Evolutionary conservation across 805 yeast genomes (phyloP).

Genomic region (Ogataea haglerorum): DNA sequence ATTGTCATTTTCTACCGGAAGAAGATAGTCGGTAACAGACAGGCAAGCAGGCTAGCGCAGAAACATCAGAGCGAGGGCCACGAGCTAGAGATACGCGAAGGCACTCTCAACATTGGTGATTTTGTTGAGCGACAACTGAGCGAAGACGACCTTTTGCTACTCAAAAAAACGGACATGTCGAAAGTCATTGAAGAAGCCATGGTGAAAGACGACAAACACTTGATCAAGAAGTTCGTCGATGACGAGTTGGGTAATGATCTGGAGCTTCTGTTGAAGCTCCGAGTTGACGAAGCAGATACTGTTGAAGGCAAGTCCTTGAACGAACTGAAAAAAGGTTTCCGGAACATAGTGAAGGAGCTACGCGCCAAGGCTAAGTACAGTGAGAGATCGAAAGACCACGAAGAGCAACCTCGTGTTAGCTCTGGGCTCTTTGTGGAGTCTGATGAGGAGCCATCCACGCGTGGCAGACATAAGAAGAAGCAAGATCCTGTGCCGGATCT

Average conservation of each 20-base stretch:
- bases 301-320: conserved; percentile 13
- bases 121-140: conserved; percentile 61
- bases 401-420: neutral
- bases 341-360: conserved; percentile 28
- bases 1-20: conserved; percentile 66
- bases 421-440: conserved; percentile 5
- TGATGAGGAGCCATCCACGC: conserved; percentile 7
- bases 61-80: conserved; percentile 40
- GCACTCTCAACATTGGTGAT: conserved; percentile 33
- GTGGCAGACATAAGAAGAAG: conserved; percentile 1
- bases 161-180: conserved; percentile 74
- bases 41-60: conserved; percentile 14
- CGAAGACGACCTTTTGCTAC: conserved; percentile 59
- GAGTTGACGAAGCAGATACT: conserved; percentile 7
- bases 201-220: conserved; percentile 76
- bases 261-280: conserved; percentile 42
- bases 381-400: neutral
- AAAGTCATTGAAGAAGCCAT: conserved; percentile 70
- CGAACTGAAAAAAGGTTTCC: conserved; percentile 30
- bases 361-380: conserved; percentile 11
- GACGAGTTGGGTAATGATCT: conserved; percentile 53
- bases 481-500: conserved; percentile 4
- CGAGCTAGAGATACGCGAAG: conserved; percentile 22
- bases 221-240: conserved; percentile 62
- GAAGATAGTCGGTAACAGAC: conserved; percentile 22